Evolutionary conservation across 192 early-diverging fungal species (phyloP).

Genomic region (Dissophora ornata): DNA sequence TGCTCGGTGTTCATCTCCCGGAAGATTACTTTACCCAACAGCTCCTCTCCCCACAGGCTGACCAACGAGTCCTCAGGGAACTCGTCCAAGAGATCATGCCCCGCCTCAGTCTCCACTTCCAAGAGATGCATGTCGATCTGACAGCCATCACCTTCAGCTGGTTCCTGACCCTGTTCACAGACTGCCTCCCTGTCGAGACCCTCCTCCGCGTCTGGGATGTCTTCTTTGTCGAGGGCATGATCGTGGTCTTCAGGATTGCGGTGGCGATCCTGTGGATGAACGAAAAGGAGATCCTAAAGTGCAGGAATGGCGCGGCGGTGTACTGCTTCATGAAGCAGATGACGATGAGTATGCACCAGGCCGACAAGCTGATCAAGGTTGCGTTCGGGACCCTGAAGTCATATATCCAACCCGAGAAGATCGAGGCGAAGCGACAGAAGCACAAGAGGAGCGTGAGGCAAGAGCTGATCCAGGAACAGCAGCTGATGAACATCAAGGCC

Average conservation of each 20-base stretch:
- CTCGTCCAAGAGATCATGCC: constrained; percentile 63
- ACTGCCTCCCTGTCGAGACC: constrained; percentile 58
- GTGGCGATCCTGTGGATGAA: constrained; percentile 61
- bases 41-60: constrained; percentile 60
- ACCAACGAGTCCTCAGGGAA: constrained; percentile 64
- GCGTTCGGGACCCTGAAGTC: constrained; percentile 48
- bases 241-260: constrained; percentile 60
- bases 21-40: constrained; percentile 62
- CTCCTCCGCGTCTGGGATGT: constrained; percentile 67
- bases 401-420: constrained; percentile 42
- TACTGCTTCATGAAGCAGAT: constrained; percentile 64
- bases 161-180: constrained; percentile 67
- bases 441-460: constrained; percentile 31
- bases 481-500: constrained; percentile 22
- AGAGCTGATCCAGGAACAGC: constrained; percentile 47
- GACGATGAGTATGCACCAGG: constrained; percentile 47
- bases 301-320: constrained; percentile 55
- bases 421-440: constrained; percentile 38
- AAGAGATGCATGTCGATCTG: constrained; percentile 54
- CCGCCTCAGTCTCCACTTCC: constrained; percentile 56
- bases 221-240: constrained; percentile 64
- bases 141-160: constrained; percentile 67
- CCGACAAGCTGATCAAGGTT: constrained; percentile 58
- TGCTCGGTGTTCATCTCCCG: constrained; percentile 61
- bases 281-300: constrained; percentile 57